Percentiles rank a stretch among this genome's conserved stretches.
Evolutionary conservation across 2,329 filamentous ascomycete species (phyloP).

Genomic region (Fusarium tuaranense): DNA sequence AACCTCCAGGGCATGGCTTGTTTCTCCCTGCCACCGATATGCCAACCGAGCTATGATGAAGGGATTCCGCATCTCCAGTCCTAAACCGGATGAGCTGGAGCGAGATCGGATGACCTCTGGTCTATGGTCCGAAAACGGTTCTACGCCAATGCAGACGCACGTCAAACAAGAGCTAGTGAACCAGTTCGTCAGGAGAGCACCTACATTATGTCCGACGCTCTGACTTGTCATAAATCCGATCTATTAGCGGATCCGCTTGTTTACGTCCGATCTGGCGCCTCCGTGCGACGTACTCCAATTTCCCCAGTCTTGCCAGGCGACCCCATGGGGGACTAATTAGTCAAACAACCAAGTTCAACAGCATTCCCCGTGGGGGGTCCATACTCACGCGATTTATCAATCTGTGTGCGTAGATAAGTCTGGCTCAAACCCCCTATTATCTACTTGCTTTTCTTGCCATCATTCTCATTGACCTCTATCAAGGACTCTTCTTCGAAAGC

Average conservation of each 20-base stretch:
- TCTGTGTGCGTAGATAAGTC: neutral
- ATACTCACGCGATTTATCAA: neutral
- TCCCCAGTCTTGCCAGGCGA: neutral
- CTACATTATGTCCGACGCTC: neutral
- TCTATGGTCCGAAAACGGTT: neutral
- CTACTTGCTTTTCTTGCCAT: neutral
- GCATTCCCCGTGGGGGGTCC: neutral
- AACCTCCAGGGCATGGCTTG: neutral
- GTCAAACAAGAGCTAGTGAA: neutral
- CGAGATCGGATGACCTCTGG: neutral
- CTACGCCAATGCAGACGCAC: neutral
- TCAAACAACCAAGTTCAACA: neutral
- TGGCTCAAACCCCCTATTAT: neutral
- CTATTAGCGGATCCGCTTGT: neutral
- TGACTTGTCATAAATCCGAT: neutral
- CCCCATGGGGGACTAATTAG: neutral
- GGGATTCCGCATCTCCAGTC: too few relatives aligned
- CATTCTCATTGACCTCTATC: neutral
- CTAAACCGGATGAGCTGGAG: neutral
- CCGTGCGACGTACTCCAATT: neutral
- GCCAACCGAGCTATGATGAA: neutral
- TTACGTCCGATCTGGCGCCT: neutral
- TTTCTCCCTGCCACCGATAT: neutral
- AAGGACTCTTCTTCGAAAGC: neutral
- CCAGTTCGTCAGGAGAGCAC: neutral